Evolutionary conservation across 306 rosid species (phyloP).

Genomic region (Citrullus mucosospermus): DNA sequence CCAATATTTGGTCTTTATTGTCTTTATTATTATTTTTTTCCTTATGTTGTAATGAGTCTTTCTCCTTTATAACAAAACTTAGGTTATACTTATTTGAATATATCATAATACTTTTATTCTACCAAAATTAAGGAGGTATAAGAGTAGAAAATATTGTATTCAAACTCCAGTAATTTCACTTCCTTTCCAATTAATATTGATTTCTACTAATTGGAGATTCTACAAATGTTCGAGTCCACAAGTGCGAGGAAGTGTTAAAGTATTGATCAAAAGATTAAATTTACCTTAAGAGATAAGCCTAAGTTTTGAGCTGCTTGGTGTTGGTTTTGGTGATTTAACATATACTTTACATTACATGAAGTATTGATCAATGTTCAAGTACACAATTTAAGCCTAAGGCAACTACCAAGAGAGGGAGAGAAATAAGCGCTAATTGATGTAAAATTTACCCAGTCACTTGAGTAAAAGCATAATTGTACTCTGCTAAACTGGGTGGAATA

Average conservation of each 20-base stretch:
- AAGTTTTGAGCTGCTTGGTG: not conserved
- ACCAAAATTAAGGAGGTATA: not conserved
- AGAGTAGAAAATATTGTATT: not conserved
- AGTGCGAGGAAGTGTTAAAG: not conserved
- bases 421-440: not conserved
- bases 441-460: slow-evolving; percentile 46
- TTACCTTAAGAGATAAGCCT: not conserved
- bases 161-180: not conserved
- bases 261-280: not conserved
- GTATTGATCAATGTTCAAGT: not conserved
- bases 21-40: not conserved
- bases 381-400: not conserved
- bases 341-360: not conserved
- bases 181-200: not conserved
- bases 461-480: slow-evolving; percentile 39
- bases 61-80: not conserved
- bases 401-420: not conserved
- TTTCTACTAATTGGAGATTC: not conserved
- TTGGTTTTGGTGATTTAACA: not conserved
- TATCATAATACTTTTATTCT: not conserved
- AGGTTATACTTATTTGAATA: not conserved
- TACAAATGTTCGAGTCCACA: not conserved
- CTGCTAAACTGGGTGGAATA: slow-evolving; percentile 63
- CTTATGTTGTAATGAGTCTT: not conserved
- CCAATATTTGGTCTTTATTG: not conserved